Percentiles rank a stretch among this genome's conserved stretches.
phyloP scores from a whole-genome alignment of 1,139 yeast species.

The Suhomyces ambrosiae region DNA sequence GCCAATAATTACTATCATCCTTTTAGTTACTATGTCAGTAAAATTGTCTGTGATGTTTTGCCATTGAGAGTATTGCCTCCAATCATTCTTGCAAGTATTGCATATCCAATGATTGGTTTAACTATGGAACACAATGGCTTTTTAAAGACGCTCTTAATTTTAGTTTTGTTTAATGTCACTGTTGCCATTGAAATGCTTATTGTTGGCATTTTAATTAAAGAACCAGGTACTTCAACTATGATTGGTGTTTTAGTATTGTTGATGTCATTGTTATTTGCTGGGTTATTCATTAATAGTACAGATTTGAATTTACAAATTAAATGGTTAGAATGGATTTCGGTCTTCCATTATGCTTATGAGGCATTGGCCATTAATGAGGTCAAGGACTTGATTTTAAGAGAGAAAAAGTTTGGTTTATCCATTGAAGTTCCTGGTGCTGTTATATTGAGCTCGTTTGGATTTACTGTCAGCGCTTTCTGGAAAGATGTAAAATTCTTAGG shows the following conservation, averaged over 20 bases:
- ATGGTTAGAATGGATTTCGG: constrained; percentile 82
- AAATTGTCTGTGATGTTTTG: constrained; percentile 82
- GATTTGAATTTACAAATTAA: constrained; percentile 70
- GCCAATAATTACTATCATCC: constrained; percentile 94
- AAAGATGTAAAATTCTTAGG: constrained; percentile 61
- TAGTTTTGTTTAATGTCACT: constrained; percentile 82
- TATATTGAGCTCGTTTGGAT: constrained; percentile 91
- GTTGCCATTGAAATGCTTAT: constrained; percentile 83
- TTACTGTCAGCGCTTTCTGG: constrained; percentile 74
- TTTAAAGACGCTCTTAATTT: constrained; percentile 63
- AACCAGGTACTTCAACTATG: constrained; percentile 92
- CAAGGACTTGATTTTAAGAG: constrained; percentile 79
- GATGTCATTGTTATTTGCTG: constrained; percentile 88
- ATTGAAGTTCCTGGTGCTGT: constrained; percentile 99
- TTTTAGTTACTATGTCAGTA: constrained; percentile 78
- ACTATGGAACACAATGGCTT: constrained; percentile 81
- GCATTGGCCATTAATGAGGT: constrained; percentile 92
- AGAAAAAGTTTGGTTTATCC: constrained; percentile 86
- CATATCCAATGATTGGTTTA: constrained; percentile 91
- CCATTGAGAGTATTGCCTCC: constrained; percentile 94
- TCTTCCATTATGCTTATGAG: constrained; percentile 95
- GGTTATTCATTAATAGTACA: constrained; percentile 82
- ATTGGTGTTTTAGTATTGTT: constrained; percentile 80
- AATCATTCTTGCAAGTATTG: constrained; percentile 71
- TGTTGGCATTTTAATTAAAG: constrained; percentile 83